Evolutionary conservation across 495 filamentous ascomycete species (phyloP), one percentile per base, ranked within the genome.

Genomic region (Aspergillus campestris): DNA sequence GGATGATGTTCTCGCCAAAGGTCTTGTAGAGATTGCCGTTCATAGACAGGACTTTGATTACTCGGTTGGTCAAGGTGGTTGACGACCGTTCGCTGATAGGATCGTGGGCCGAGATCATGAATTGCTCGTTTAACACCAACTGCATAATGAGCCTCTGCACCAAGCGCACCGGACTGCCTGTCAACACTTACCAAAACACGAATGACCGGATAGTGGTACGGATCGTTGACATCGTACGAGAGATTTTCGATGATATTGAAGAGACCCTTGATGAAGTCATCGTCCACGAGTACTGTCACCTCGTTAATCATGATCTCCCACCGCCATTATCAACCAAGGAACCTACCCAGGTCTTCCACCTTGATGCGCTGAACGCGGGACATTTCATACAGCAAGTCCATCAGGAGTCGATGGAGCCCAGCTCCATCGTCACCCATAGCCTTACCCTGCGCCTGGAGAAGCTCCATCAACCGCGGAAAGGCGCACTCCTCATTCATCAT

Each of bases 61-160:
- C 85, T 55, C 87, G 84, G 62, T 98, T 98, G 9, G 92, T 96
- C 48, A 89, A 66, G n/a, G 71, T 72, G 31, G 65, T 65, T 4
- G 65, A 53, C 6, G 59, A 52, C 2, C 53, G 56, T 41, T 60
- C 60, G 33, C 65, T 62, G 11, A 62, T 59, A 7, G 82, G 74
- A 34, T 80, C 70, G 34, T 78, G 73, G 28, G 77, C 74, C 10
- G 65, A 70, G 35, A 96, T 85, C 87, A 98, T 94, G 68, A 95
- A 98, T 64, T 98, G 92, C 58, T 98, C 92, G 64, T 97, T 98
- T 51, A 98, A 67, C 37, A 98, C 89, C 52, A 98, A 78, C 89
- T 97, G 58, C 41, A 37, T 33, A 48, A 44, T 57, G 24, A 58
- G 54, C 38, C 12, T 44, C 15, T 40, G 42, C 42, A 30, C 15